Evolutionary conservation across 2,329 filamentous ascomycete genomes (phyloP).

Genomic region (Pestalotiopsis sp.): DNA sequence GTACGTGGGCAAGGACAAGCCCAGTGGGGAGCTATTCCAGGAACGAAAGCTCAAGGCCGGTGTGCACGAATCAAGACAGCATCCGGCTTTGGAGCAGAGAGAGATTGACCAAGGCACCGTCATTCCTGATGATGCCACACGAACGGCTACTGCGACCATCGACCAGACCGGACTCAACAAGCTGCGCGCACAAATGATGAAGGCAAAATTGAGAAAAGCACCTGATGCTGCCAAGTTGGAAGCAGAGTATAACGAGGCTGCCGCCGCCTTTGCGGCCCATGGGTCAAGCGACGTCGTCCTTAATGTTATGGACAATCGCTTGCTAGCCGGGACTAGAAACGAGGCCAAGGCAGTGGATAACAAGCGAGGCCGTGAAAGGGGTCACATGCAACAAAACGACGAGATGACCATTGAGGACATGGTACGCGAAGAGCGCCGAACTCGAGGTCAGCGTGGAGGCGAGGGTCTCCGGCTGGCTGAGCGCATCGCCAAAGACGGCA

Average conservation of each 20-base stretch:
- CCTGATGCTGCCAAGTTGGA: constrained; percentile 78
- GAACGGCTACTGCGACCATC: constrained; percentile 54
- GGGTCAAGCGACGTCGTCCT: constrained; percentile 76
- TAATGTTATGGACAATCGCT: constrained; percentile 84
- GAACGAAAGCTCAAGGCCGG: constrained; percentile 68
- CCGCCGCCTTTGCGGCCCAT: constrained; percentile 59
- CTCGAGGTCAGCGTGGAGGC: constrained; percentile 74
- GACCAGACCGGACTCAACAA: constrained; percentile 85
- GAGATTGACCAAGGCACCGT: constrained; percentile 56
- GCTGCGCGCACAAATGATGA: constrained; percentile 93
- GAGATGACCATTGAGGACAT: constrained; percentile 98
- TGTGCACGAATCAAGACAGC: constrained; percentile 39
- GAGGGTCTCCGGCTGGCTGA: constrained; percentile 85
- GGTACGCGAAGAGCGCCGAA: constrained; percentile 91
- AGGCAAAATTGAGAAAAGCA: constrained; percentile 82
- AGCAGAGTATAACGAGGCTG: constrained; percentile 78
- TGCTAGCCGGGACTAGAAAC: constrained; percentile 72
- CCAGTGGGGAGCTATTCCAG: constrained; percentile 82
- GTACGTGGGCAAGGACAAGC: constrained; percentile 83
- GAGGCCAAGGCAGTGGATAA: constrained; percentile 81
- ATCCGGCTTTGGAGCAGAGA: constrained; percentile 28
- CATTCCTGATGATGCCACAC: constrained; percentile 55
- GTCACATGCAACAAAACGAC: constrained; percentile 85
- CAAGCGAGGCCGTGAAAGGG: constrained; percentile 82
- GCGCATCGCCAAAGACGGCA: constrained; percentile 88